Evolutionary conservation across 768 basidiomycete species (phyloP).

Genomic region (Porphyrellus cyaneotinctus): DNA sequence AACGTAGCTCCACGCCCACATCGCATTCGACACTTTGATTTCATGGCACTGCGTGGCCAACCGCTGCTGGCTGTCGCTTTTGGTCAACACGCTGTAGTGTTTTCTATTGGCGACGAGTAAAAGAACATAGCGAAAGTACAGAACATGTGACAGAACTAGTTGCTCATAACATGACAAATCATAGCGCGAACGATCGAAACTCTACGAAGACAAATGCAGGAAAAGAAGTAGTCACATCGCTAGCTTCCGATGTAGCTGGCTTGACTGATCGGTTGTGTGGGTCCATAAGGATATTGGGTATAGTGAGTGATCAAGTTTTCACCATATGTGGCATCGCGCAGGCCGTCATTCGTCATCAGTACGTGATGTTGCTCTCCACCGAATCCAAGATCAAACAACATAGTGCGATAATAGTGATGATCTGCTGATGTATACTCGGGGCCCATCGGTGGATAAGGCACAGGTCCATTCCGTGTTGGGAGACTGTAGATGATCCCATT

Average conservation of each 20-base stretch:
- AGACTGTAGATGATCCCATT: constrained; percentile 12
- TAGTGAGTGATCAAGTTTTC: constrained; percentile 35
- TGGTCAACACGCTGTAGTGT: constrained; percentile 54
- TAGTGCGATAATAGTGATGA: constrained; percentile 66
- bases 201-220: constrained; percentile 2
- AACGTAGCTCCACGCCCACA: constrained; percentile 58
- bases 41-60: constrained; percentile 55
- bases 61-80: constrained; percentile 67
- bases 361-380: constrained; percentile 39
- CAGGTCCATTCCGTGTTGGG: constrained; percentile 11
- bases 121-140: constrained; percentile 21
- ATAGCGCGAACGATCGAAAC: constrained; percentile 3
- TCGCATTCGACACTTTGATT: constrained; percentile 72
- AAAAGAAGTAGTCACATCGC: background rate
- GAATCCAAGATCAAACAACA: constrained; percentile 72
- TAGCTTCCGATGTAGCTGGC: constrained; percentile 23
- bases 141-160: constrained; percentile 17
- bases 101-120: constrained; percentile 61
- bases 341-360: constrained; percentile 17
- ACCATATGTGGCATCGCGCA: constrained; percentile 27
- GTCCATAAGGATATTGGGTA: constrained; percentile 32
- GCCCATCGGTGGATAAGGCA: constrained; percentile 33
- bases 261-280: constrained; percentile 22
- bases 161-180: constrained; percentile 9
- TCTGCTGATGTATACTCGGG: constrained; percentile 43